Percentiles rank a stretch among this genome's conserved stretches.
These are phyloP conservation scores for Aspergillus piperis DNA, from an alignment of 2,329 filamentous ascomycete species.

Conservation along the genomic window DNA sequence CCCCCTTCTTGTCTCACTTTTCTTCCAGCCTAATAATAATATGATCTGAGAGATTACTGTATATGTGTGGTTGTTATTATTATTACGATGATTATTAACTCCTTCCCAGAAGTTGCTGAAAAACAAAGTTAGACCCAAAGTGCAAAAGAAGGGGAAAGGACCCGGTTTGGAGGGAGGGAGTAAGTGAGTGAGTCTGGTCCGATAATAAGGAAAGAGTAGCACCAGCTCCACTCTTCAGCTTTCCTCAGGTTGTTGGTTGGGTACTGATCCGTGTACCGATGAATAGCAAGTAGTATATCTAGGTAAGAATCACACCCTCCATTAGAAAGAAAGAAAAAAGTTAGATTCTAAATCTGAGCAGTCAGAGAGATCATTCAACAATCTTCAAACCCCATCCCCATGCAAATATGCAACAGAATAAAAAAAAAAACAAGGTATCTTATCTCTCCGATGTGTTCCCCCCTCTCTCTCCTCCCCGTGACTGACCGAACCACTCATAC, in stretches of 20 bases:
- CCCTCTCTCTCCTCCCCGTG: background rate
- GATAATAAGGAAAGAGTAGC: background rate
- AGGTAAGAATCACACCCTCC: too few relatives aligned
- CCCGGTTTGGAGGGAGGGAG: background rate
- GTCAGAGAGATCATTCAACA: background rate
- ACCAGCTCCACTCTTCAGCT: background rate
- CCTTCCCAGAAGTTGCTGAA: background rate
- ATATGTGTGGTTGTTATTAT: conserved; percentile 1
- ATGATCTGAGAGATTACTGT: background rate
- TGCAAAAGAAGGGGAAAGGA: background rate
- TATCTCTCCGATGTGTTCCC: background rate
- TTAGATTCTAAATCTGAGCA: too few relatives aligned
- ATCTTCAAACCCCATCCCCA: background rate
- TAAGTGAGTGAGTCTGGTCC: background rate
- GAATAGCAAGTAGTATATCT: background rate
- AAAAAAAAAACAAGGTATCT: background rate
- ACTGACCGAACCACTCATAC: background rate
- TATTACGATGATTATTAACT: conserved; percentile 3
- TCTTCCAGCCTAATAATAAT: background rate
- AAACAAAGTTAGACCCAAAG: background rate
- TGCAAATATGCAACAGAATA: background rate
- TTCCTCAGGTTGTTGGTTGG: background rate
- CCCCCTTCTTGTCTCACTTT: conserved; percentile 1
- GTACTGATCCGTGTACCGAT: background rate
- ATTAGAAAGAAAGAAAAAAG: too few relatives aligned